Evolutionary conservation across 2,329 filamentous ascomycete genomes (phyloP), one percentile per base, ranked within the genome.

Genomic region (Chaetomiaceae sp.): DNA sequence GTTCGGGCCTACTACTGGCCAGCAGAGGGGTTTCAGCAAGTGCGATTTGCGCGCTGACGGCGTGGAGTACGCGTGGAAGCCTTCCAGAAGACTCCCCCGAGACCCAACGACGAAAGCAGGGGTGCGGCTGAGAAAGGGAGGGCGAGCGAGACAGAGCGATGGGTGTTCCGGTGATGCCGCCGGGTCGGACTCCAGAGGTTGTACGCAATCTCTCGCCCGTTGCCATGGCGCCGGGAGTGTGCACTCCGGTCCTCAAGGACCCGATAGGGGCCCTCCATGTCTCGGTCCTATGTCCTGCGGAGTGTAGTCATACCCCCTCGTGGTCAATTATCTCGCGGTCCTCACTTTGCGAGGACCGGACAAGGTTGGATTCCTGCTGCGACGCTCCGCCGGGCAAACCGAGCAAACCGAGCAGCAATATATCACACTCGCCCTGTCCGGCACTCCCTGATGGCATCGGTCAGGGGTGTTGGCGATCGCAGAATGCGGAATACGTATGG

Each of bases 81-180:
- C 38, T 58, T 60, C 58, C 19, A 56, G 58, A 60, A 59, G 31
- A 30, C 34, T 38, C 37, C 30, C 17, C 33, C 33, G 14, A 44
- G 33, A 50, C 27, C 21, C 25, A 38, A 35, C 46, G 21, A 10
- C 21, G 25, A 31, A 53, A 19, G 56, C 54, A 56, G 51, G 54
- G 52, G 50, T 51, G 51, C 44, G 54, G 54, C 52, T 52, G 45
- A 48, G 44, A 34, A 27, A 34, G 20, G n/a, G 44, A 19, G 37
- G 37, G 41, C 46, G 40, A 44, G 35, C n/a, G n/a, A n/a, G n/a
- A n/a, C n/a, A 46, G 19, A 14, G 5, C 13, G 17, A 20, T 34
- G 20, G 40, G 20, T 54, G 44, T 39, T 25, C 17, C 50, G 45
- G 45, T 49, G 46, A 50, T n/a, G 21, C 42, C 42, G 42, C 20